Evolutionary conservation across 2,329 filamentous ascomycete species (phyloP), one percentile per base, ranked within the genome.

Genomic region (Nemania serpens): DNA sequence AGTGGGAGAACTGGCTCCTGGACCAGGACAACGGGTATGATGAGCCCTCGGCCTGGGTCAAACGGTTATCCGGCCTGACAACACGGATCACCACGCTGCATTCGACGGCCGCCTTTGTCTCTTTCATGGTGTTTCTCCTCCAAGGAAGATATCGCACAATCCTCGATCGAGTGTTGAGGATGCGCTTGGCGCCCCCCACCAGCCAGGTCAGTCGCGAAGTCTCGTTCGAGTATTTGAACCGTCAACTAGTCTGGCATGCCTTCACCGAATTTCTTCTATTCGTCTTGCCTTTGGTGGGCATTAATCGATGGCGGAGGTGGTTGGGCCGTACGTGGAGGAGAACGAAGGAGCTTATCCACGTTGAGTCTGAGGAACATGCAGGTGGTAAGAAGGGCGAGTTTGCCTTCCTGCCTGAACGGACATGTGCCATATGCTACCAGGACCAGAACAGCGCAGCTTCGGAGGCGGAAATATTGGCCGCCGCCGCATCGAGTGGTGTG

Each of bases 261-360:
- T 97, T 99, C 71, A 99, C 95, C 25, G 95, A 99, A 75, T 99
- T 99, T 70, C 81, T 99, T n/a, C 84, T 99, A 34, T 99, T 98
- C 75, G 85, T 98, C 17, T 82, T 99, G n/a, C 95, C 95, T 0
- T 84, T 99, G n/a, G 91, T 99, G 43, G 95, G 95, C 53, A 94
- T 99, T 68, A 89, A 91, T 71, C 86, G 93, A 66, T 99, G 95
- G 95, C 86, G 92, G 59, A 85, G 93, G 67, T 97, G 94, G 89
- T 80, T 97, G n/a, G 83, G 85, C 18, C 85, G 93, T 64, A 87
- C 88, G n/a, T 96, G 93, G 91, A 87, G 90, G 68, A 93, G 89
- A 75, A 88, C 91, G 1, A 89, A 89, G 69, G 82, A 85, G 34
- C 82, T 90, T 9, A 80, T 90, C 55, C 74, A 80, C 43, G 77